Evolutionary conservation across 768 basidiomycete genomes (phyloP).

Genomic region (Leccinum arenicola): DNA sequence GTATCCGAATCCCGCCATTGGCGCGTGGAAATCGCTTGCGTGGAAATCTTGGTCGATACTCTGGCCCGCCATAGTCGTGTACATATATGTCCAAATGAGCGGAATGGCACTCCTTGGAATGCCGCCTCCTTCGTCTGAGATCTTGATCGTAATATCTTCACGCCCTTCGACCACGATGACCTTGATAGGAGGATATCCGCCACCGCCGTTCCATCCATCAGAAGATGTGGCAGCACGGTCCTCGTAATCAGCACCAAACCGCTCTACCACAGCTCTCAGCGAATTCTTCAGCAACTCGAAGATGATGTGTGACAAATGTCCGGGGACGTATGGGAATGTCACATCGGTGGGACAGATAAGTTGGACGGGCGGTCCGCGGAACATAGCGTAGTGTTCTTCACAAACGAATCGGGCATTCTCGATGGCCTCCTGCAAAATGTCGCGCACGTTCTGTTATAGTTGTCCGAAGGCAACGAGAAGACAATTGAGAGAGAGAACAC

Average conservation of each 20-base stretch:
- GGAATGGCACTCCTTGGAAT: constrained; percentile 86
- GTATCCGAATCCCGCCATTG: constrained; percentile 98
- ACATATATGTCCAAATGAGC: constrained; percentile 99
- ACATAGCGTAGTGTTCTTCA: constrained; percentile 95
- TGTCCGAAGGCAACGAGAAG: background rate
- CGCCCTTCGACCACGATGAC: constrained; percentile 88
- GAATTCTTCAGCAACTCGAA: constrained; percentile 99
- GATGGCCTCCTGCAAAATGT: constrained; percentile 97
- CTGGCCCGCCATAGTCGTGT: constrained; percentile 78
- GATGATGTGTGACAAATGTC: constrained; percentile 93
- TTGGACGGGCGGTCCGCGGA: constrained; percentile 94
- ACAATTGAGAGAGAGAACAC: background rate
- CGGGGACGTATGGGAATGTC: constrained; percentile 92
- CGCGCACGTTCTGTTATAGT: constrained; percentile 76
- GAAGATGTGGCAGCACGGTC: constrained; percentile 30
- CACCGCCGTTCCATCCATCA: background rate
- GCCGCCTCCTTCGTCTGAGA: constrained; percentile 92
- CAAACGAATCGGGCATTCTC: constrained; percentile 95
- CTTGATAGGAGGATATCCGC: constrained; percentile 28
- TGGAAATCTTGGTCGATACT: constrained; percentile 74
- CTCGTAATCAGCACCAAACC: constrained; percentile 79
- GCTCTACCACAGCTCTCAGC: constrained; percentile 92
- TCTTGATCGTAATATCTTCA: constrained; percentile 99
- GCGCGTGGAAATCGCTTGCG: constrained; percentile 89
- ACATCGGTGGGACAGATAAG: constrained; percentile 89